Conservation (phyloP, 2,329 filamentous ascomycete genomes). For the Colletotrichum sp. region DNA sequence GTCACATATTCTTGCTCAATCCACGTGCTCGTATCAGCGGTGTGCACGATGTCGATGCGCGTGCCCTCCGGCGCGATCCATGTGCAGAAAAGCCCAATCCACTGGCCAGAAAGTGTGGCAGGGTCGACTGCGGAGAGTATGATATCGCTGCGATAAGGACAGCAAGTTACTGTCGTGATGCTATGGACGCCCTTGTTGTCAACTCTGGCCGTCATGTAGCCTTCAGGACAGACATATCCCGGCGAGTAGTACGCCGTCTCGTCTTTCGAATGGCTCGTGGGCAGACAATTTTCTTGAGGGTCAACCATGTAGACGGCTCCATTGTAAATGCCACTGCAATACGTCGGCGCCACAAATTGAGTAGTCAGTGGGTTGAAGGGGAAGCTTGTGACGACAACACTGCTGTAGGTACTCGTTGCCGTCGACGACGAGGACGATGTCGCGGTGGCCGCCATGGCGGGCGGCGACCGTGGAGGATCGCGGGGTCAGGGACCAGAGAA, state of each 20-base stretch:
- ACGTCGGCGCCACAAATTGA: conserved; percentile 13
- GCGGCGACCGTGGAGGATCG: background rate
- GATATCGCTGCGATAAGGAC: conserved; percentile 22
- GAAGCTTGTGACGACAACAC: conserved; percentile 11
- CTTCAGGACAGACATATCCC: conserved; percentile 2
- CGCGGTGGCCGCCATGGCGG: background rate
- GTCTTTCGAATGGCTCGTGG: conserved; percentile 13
- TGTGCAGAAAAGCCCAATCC: conserved; percentile 24
- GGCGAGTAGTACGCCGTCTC: conserved; percentile 19
- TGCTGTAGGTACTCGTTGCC: conserved; percentile 1
- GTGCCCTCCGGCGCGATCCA: conserved; percentile 22
- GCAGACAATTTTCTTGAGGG: conserved; percentile 20
- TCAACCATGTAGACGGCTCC: conserved; percentile 20
- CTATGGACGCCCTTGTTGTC: conserved; percentile 23
- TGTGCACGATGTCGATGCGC: conserved; percentile 18
- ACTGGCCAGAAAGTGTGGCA: conserved; percentile 14
- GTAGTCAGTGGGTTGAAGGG: conserved; percentile 22
- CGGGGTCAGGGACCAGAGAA: background rate
- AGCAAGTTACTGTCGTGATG: conserved; percentile 30
- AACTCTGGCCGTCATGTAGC: conserved; percentile 22
- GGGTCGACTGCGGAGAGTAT: conserved; percentile 24
- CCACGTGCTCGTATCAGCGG: conserved; percentile 13
- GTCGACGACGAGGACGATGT: background rate
- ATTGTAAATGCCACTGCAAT: conserved; percentile 19
- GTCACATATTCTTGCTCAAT: conserved; percentile 11